Conservation (phyloP, 2,329 filamentous ascomycete species). For the Penicillium decumbens region DNA sequence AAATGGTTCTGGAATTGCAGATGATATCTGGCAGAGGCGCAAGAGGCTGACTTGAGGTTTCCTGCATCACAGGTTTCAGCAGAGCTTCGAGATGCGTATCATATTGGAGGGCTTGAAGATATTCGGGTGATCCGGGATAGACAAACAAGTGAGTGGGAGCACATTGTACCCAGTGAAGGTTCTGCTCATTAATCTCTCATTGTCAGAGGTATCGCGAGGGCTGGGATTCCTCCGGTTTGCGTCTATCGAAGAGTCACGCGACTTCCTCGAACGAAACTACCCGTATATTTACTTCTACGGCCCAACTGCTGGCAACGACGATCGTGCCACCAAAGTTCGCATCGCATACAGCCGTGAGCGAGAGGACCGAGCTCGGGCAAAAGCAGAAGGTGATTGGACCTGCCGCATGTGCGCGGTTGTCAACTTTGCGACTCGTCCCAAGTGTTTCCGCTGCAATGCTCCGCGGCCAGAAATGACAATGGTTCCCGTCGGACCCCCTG, state of each 20-base stretch:
- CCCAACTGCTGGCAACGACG: conserved; percentile 36
- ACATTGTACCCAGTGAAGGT: neutral
- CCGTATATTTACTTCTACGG: conserved; percentile 50
- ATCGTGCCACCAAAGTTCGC: conserved; percentile 44
- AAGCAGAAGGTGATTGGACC: conserved; percentile 54
- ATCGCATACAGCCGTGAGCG: conserved; percentile 53
- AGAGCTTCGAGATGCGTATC: conserved; percentile 51
- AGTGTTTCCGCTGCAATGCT: conserved; percentile 57
- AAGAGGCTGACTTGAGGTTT: conserved; percentile 32
- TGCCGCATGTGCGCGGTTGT: conserved; percentile 54
- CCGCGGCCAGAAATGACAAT: conserved; percentile 41
- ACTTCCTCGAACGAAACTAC: conserved; percentile 52
- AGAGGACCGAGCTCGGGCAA: conserved; percentile 47
- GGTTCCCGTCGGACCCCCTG: conserved; percentile 32
- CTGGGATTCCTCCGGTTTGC: conserved; percentile 56
- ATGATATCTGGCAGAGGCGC: neutral
- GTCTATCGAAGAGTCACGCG: conserved; percentile 46
- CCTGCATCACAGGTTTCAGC: conserved; percentile 48
- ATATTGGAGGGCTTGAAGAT: conserved; percentile 52
- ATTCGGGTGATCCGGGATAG: conserved; percentile 56
- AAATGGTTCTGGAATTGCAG: neutral
- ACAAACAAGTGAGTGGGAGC: conserved; percentile 48
- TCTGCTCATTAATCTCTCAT: neutral
- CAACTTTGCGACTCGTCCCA: conserved; percentile 54
- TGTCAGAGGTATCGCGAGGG: conserved; percentile 50